Evolutionary conservation across 2,329 filamentous ascomycete genomes (phyloP).

Genomic region (Ophiognomonia clavigignenti-juglandacearum): DNA sequence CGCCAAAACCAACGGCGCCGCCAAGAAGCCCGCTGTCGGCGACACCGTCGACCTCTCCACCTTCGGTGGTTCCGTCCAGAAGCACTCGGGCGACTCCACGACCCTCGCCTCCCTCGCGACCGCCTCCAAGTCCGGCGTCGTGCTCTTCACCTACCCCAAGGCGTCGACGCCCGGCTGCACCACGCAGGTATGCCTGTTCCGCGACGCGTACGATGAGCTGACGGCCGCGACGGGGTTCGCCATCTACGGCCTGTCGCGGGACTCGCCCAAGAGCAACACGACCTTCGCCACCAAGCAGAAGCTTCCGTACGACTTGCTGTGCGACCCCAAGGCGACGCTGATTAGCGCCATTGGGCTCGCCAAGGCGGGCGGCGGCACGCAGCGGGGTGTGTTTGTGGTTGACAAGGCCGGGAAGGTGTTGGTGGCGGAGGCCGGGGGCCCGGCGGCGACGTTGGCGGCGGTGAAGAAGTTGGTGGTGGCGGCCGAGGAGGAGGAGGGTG

Average conservation of each 20-base stretch:
- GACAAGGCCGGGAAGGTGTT: conserved; percentile 72
- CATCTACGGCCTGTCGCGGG: conserved; percentile 86
- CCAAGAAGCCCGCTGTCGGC: conserved; percentile 46
- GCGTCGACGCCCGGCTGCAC: conserved; percentile 94
- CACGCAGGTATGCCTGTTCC: conserved; percentile 88
- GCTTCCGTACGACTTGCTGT: conserved; percentile 82
- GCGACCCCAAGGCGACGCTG: conserved; percentile 69
- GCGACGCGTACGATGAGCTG: conserved; percentile 73
- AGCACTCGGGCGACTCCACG: conserved; percentile 76
- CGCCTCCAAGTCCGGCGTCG: conserved; percentile 78
- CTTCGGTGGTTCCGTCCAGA: conserved; percentile 72
- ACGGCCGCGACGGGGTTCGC: conserved; percentile 74
- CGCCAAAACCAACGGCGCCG: conserved; percentile 27
- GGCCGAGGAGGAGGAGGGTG: conserved; percentile 35
- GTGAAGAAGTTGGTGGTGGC: conserved; percentile 71
- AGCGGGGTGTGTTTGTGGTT: conserved; percentile 82
- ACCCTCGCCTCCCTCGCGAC: conserved; percentile 77
- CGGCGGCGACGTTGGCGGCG: conserved; percentile 70
- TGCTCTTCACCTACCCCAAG: conserved; percentile 93
- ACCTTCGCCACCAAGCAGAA: conserved; percentile 90
- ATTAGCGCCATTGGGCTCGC: conserved; percentile 86
- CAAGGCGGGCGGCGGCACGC: conserved; percentile 75
- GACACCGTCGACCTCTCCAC: conserved; percentile 51
- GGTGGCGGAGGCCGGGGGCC: conserved; percentile 68
- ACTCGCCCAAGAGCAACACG: conserved; percentile 87